A percentile compares a stretch with the other conserved stretches of the same genome.
phyloP scores from a whole-genome alignment of 768 basidiomycete genomes.

The Neoboletus subvelutipes region DNA sequence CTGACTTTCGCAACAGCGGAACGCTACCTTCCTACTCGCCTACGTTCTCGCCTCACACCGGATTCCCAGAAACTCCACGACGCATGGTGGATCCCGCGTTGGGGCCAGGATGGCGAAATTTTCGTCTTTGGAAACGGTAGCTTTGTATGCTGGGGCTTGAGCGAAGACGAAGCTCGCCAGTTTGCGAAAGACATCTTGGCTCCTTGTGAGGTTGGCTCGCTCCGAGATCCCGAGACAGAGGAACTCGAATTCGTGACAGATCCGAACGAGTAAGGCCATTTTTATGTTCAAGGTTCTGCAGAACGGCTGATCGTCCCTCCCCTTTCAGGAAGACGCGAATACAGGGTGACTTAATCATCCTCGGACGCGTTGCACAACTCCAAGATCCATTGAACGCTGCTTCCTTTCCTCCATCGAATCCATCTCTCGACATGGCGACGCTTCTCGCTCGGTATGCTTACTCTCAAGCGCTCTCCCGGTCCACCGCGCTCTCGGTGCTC shows the following conservation, averaged over 20 bases:
- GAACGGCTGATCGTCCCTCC: constrained; percentile 3
- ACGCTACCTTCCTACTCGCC: constrained; percentile 66
- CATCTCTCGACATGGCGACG: constrained; percentile 64
- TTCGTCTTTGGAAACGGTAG: constrained; percentile 89
- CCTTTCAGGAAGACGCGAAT: constrained; percentile 73
- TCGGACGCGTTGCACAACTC: constrained; percentile 68
- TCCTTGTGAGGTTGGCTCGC: constrained; percentile 59
- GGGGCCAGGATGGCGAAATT: constrained; percentile 73
- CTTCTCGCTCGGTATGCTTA: constrained; percentile 87
- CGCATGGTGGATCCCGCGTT: constrained; percentile 76
- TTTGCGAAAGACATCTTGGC: constrained; percentile 66
- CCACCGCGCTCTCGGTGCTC: constrained; percentile 83
- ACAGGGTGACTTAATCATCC: constrained; percentile 89
- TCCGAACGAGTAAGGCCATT: constrained; percentile 67
- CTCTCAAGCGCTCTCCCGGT: constrained; percentile 88
- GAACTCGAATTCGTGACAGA: constrained; percentile 93
- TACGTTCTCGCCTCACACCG: constrained; percentile 56
- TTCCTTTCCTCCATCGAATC: constrained; percentile 48
- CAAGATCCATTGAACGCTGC: constrained; percentile 47
- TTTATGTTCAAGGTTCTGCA: neutral
- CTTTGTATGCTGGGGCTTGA: constrained; percentile 88
- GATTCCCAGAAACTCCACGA: constrained; percentile 66
- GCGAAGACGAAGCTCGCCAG: constrained; percentile 66
- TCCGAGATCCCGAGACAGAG: constrained; percentile 77
- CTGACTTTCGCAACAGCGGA: constrained; percentile 85